Conservation (phyloP, 2,329 filamentous ascomycete genomes). For the Cercospora sojina region DNA sequence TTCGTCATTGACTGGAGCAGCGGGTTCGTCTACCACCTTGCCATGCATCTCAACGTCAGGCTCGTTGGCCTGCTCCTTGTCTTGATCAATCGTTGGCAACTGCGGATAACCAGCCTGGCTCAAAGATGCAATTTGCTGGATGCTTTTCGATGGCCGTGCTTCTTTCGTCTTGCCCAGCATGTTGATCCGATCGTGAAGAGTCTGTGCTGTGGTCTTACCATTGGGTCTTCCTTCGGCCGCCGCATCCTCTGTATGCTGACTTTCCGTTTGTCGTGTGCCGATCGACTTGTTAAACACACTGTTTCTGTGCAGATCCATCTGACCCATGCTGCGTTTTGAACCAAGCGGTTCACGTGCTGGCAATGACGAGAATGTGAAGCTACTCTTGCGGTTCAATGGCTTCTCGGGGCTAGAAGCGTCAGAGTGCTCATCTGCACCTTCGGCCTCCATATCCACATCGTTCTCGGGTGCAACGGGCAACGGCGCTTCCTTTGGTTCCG, state of each 20-base stretch:
- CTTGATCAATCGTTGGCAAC: slow-evolving; percentile 34
- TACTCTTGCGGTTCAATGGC: slow-evolving; percentile 84
- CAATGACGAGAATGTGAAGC: slow-evolving; percentile 87
- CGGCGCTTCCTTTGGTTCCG: slow-evolving; percentile 27
- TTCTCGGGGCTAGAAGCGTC: slow-evolving; percentile 67
- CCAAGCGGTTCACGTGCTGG: slow-evolving; percentile 86
- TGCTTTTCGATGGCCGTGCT: slow-evolving; percentile 45
- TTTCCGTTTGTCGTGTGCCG: slow-evolving; percentile 63
- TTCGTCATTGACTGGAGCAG: slow-evolving; percentile 44
- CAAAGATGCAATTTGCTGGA: slow-evolving; percentile 32
- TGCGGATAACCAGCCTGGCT: slow-evolving; percentile 45
- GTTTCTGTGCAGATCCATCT: slow-evolving; percentile 64
- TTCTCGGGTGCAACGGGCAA: slow-evolving; percentile 31
- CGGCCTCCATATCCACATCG: slow-evolving; percentile 39
- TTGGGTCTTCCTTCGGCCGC: slow-evolving; percentile 54
- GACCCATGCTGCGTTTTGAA: slow-evolving; percentile 78
- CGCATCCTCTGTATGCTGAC: slow-evolving; percentile 57
- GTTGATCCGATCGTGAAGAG: slow-evolving; percentile 88
- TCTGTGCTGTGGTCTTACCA: slow-evolving; percentile 89
- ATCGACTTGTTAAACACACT: slow-evolving; percentile 74
- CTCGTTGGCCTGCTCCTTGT: slow-evolving; percentile 14
- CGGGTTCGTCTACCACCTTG: slow-evolving; percentile 19
- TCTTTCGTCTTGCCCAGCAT: slow-evolving; percentile 60
- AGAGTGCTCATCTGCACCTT: slow-evolving; percentile 46
- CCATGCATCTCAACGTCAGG: slow-evolving; percentile 9